These are phyloP conservation scores for Globisporangium nunn DNA, from an alignment of 352 stramenopile species.

Conservation along the genomic window DNA sequence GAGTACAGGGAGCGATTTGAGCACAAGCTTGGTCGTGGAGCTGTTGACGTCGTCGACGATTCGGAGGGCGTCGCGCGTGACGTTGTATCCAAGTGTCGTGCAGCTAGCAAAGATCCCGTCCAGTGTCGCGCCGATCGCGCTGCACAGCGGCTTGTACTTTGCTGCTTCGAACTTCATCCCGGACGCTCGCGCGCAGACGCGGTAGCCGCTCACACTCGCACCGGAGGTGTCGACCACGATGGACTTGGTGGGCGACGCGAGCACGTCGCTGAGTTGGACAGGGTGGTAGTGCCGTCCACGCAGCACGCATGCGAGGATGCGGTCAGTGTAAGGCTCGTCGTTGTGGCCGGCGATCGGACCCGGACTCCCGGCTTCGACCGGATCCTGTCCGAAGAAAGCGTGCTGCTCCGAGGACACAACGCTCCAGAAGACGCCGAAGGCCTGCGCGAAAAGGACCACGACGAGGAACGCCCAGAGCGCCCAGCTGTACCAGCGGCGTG, in stretches of 20 bases:
- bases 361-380: neutral
- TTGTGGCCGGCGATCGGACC: constrained; percentile 22
- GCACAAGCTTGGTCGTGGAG: constrained; percentile 5
- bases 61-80: constrained; percentile 12
- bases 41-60: constrained; percentile 14
- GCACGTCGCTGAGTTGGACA: constrained; percentile 21
- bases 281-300: constrained; percentile 29
- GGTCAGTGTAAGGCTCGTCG: constrained; percentile 43
- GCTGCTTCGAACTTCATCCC: neutral
- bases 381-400: constrained; percentile 2
- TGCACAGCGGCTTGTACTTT: constrained; percentile 9
- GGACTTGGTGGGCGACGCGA: constrained; percentile 2
- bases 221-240: constrained; percentile 12
- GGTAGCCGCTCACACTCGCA: constrained; percentile 16
- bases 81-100: constrained; percentile 18
- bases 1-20: constrained; percentile 12
- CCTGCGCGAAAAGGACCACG: neutral
- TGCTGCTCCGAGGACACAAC: neutral
- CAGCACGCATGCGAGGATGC: constrained; percentile 34
- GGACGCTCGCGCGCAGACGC: constrained; percentile 12
- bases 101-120: constrained; percentile 15
- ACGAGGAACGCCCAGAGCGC: neutral
- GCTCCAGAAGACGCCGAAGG: neutral
- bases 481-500: neutral
- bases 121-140: constrained; percentile 11